A percentile compares a stretch with the other conserved stretches of the same genome.
phyloP scores from a whole-genome alignment of 345 rosid species.

The Lepidium didymum region DNA sequence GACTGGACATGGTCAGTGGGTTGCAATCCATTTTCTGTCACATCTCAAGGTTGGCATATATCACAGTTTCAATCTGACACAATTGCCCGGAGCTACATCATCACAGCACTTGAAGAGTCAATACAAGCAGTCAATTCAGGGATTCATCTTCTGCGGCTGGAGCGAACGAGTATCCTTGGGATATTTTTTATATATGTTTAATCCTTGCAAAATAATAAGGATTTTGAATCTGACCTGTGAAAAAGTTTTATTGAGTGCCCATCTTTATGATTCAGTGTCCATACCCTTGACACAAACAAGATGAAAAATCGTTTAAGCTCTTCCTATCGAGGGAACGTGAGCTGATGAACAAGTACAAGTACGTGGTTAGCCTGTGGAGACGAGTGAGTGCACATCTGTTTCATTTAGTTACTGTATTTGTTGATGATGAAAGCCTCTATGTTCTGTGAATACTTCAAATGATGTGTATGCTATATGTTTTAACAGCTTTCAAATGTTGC shows the following conservation, averaged over 20 bases:
- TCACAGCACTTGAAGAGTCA: conserved; percentile 88
- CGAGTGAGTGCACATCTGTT: conserved; percentile 54
- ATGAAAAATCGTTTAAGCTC: conserved; percentile 62
- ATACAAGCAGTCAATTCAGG: conserved; percentile 77
- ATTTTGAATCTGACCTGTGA: not conserved
- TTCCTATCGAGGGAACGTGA: conserved; percentile 66
- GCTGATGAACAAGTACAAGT: conserved; percentile 75
- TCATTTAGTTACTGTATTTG: conserved; percentile 1
- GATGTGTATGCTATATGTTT: not conserved
- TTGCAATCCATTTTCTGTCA: conserved; percentile 74
- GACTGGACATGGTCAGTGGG: conserved; percentile 99
- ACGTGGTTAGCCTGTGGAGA: conserved; percentile 84
- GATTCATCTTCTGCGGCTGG: conserved; percentile 68
- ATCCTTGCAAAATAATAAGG: not conserved
- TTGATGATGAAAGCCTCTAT: not conserved
- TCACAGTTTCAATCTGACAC: conserved; percentile 88
- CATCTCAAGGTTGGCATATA: conserved; percentile 86
- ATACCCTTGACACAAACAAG: conserved; percentile 39
- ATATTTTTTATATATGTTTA: not conserved
- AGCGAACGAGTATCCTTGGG: conserved; percentile 88
- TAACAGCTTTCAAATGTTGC: conserved; percentile 61
- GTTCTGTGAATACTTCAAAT: not conserved
- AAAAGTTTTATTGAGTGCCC: not conserved
- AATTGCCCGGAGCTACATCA: conserved; percentile 86
- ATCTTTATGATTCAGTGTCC: not conserved